Evolutionary conservation across 192 early-diverging fungal genomes (phyloP).

Genomic region (Powellomyces hirtus): DNA sequence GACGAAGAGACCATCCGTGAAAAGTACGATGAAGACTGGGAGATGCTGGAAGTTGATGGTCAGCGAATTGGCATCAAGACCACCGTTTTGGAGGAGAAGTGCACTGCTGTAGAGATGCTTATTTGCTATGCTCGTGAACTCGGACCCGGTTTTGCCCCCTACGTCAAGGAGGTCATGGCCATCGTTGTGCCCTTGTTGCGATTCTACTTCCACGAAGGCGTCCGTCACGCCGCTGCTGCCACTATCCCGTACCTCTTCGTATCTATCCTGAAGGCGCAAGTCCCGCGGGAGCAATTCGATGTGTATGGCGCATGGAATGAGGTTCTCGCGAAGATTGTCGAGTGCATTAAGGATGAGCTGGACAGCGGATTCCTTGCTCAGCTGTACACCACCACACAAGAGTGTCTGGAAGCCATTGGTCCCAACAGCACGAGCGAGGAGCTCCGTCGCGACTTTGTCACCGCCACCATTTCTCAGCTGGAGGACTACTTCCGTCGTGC

Average conservation of each 20-base stretch:
- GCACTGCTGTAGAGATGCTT: conserved; percentile 97
- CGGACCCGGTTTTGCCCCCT: conserved; percentile 83
- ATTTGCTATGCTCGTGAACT: conserved; percentile 91
- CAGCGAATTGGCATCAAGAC: conserved; percentile 94
- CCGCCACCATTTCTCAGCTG: conserved; percentile 66
- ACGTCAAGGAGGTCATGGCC: conserved; percentile 78
- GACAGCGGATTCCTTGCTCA: conserved; percentile 78
- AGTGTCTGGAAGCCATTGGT: conserved; percentile 64
- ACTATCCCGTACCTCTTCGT: conserved; percentile 79
- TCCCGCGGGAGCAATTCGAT: conserved; percentile 22
- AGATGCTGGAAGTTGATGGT: conserved; percentile 86
- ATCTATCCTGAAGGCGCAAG: conserved; percentile 38
- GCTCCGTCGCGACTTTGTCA: conserved; percentile 71
- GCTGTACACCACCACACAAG: conserved; percentile 71
- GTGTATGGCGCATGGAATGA: conserved; percentile 69
- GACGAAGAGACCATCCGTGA: conserved; percentile 77
- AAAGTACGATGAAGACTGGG: conserved; percentile 96
- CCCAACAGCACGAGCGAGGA: conserved; percentile 60
- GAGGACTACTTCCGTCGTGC: conserved; percentile 75
- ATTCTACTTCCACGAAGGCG: conserved; percentile 98
- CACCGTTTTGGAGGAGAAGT: conserved; percentile 94
- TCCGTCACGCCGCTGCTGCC: conserved; percentile 81
- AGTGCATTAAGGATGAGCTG: conserved; percentile 74
- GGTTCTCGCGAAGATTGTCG: conserved; percentile 73
- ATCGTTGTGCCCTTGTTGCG: conserved; percentile 86